Percentiles rank a stretch among this genome's conserved stretches.
phyloP scores from a whole-genome alignment of 805 yeast genomes.

The Candida silvicultrix region DNA sequence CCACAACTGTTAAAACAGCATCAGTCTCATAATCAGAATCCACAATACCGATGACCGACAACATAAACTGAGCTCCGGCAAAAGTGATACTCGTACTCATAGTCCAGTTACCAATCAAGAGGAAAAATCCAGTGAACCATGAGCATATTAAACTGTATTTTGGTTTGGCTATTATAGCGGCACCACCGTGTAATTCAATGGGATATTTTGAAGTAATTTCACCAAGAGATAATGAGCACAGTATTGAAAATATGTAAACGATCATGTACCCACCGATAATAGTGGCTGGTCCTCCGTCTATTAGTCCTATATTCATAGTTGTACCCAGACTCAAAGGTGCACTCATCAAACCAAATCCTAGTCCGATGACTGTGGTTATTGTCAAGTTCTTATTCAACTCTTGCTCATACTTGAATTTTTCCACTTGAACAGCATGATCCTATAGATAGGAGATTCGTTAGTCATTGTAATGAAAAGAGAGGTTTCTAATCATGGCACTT shows the following conservation, averaged over 20 bases:
- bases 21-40: slow-evolving; percentile 54
- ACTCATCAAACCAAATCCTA: slow-evolving; percentile 78
- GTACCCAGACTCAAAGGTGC: slow-evolving; percentile 76
- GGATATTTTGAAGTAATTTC: slow-evolving; percentile 78
- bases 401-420: slow-evolving; percentile 69
- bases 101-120: slow-evolving; percentile 71
- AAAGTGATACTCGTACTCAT: slow-evolving; percentile 69
- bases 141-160: slow-evolving; percentile 51
- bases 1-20: slow-evolving; percentile 45
- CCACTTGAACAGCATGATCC: slow-evolving; percentile 38
- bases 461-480: too few relatives aligned
- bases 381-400: slow-evolving; percentile 63
- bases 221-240: slow-evolving; percentile 66
- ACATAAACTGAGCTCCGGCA: slow-evolving; percentile 69
- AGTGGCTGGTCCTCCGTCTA: slow-evolving; percentile 74
- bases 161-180: slow-evolving; percentile 61
- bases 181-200: slow-evolving; percentile 70
- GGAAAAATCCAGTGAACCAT: slow-evolving; percentile 77
- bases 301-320: slow-evolving; percentile 62
- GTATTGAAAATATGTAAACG: slow-evolving; percentile 55
- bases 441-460: too few relatives aligned
- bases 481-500: background rate
- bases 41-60: slow-evolving; percentile 59
- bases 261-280: slow-evolving; percentile 70
- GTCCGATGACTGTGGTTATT: slow-evolving; percentile 64